A percentile compares a stretch with the other conserved stretches of the same genome.
Evolutionary conservation across 345 rosid genomes (phyloP).

Genomic region (Linum trigynum): DNA sequence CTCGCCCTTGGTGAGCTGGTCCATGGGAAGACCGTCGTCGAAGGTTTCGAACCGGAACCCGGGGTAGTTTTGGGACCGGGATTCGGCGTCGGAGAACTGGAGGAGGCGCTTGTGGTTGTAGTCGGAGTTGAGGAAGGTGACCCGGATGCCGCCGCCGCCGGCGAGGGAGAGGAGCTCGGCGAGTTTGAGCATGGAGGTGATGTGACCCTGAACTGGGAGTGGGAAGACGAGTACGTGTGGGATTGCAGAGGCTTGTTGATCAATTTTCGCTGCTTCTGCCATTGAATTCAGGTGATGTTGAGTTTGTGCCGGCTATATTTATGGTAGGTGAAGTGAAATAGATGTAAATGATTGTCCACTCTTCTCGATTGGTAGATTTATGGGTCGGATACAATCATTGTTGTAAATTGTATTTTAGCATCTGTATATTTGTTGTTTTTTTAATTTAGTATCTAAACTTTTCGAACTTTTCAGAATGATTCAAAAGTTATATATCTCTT

Average conservation of each 20-base stretch:
- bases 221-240: slow-evolving; percentile 49
- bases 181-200: slow-evolving; percentile 58
- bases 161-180: slow-evolving; percentile 40
- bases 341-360: no score
- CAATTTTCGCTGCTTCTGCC: background rate
- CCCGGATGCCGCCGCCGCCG: slow-evolving; percentile 22
- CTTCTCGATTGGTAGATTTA: no score
- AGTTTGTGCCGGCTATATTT: no score
- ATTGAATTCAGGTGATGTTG: no score
- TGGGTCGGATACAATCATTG: no score
- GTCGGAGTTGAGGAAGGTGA: slow-evolving; percentile 50
- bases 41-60: slow-evolving; percentile 30
- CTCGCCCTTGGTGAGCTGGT: slow-evolving; percentile 16
- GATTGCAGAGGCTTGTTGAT: background rate
- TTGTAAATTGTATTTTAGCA: no score
- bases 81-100: slow-evolving; percentile 16
- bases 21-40: slow-evolving; percentile 27
- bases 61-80: slow-evolving; percentile 26
- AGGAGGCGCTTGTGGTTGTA: slow-evolving; percentile 23
- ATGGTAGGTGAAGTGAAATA: no score
- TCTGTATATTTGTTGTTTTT: no score
- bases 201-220: slow-evolving; percentile 52
- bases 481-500: no score
- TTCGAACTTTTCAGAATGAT: no score
- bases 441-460: no score